phyloP scores from a whole-genome alignment of 2,329 filamentous ascomycete species.

The Xylaria sp. region DNA sequence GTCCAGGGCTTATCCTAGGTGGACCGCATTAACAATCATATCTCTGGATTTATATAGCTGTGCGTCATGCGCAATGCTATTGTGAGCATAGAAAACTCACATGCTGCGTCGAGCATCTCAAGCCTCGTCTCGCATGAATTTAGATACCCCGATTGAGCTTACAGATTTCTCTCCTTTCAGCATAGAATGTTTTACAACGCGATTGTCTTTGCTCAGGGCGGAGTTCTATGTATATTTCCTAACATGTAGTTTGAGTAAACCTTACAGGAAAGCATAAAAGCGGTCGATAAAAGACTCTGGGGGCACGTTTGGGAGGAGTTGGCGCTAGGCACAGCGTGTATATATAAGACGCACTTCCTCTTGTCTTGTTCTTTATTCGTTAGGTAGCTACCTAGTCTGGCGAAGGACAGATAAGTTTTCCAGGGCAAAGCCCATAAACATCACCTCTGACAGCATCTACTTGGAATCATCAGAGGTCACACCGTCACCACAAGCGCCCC shows the following conservation, averaged over 20 bases:
- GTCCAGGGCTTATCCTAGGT: neutral
- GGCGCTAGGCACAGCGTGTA: neutral
- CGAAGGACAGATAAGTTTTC: neutral
- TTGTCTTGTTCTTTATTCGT: too few species aligned
- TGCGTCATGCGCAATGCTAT: neutral
- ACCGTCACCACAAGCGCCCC: neutral
- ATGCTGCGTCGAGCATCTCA: too few species aligned
- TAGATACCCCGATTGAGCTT: too few species aligned
- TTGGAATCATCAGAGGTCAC: neutral
- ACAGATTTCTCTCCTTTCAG: too few species aligned
- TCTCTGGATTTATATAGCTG: neutral
- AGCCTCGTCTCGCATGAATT: too few species aligned
- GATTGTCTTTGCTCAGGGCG: too few species aligned
- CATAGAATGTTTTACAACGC: too few species aligned
- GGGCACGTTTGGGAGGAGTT: neutral
- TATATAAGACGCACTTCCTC: neutral
- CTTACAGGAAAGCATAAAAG: neutral
- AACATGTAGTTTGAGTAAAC: neutral
- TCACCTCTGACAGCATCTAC: neutral
- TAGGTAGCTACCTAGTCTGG: too few species aligned
- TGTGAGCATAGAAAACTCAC: too few species aligned
- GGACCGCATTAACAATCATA: neutral
- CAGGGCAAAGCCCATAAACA: neutral
- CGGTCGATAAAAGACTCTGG: neutral
- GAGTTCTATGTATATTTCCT: too few species aligned